Percentiles rank a stretch among this genome's conserved stretches.
These are phyloP conservation scores for Boletellus ananiceps DNA, from an alignment of 768 basidiomycete species.

Conservation along the genomic window DNA sequence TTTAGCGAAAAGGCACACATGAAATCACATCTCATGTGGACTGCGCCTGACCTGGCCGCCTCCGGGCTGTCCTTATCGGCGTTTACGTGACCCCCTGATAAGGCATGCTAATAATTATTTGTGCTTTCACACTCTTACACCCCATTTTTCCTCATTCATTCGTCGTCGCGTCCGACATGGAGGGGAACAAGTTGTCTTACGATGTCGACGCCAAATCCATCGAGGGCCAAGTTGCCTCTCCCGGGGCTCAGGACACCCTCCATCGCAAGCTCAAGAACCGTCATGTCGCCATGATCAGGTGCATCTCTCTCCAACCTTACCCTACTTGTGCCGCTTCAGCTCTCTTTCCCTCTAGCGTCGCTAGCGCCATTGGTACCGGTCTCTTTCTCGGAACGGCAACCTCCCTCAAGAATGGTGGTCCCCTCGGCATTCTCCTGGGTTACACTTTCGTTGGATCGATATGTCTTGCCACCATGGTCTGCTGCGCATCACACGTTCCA, in stretches of 20 bases:
- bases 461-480: slow-evolving; percentile 38
- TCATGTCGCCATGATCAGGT: slow-evolving; percentile 37
- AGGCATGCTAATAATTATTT: neutral
- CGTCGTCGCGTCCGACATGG: slow-evolving; percentile 10
- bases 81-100: neutral
- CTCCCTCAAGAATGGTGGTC: slow-evolving; percentile 40
- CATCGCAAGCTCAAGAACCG: slow-evolving; percentile 31
- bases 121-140: neutral
- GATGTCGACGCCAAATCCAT: slow-evolving; percentile 4
- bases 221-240: slow-evolving; percentile 1
- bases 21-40: too few species aligned
- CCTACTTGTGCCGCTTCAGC: too few species aligned
- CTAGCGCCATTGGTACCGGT: slow-evolving; percentile 41
- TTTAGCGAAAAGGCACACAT: too few species aligned
- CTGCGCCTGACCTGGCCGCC: too few species aligned
- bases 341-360: slow-evolving; percentile 16
- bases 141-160: neutral
- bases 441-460: slow-evolving; percentile 36
- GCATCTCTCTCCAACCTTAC: too few species aligned
- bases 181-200: neutral
- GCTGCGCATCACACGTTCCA: neutral
- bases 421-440: slow-evolving; percentile 43
- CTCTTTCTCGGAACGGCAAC: slow-evolving; percentile 34
- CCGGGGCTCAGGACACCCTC: slow-evolving; percentile 9
- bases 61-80: too few species aligned